Evolutionary conservation across 73 alveolate genomes (phyloP), one percentile per base, ranked within the genome.

Genomic region (Stentor coeruleus): DNA sequence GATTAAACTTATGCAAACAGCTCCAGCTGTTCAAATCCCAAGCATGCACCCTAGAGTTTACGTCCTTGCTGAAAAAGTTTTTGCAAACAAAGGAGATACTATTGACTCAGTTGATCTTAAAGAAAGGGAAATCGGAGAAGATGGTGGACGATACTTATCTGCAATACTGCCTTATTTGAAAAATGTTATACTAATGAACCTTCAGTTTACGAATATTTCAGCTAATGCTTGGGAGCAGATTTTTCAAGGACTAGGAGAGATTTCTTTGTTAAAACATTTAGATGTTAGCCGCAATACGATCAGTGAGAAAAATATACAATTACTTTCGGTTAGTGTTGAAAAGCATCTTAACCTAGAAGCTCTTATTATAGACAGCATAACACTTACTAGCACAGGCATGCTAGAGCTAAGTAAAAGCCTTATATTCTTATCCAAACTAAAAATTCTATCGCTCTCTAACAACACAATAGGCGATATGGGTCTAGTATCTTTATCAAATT

Each of bases 11-110:
- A n/a, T n/a, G n/a, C n/a, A n/a, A n/a, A n/a, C n/a, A n/a, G n/a
- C n/a, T n/a, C n/a, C n/a, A n/a, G n/a, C n/a, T 2, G 73, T 57
- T 57, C 73, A 57, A 20, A 57, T 57, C 73, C 73, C 73, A 20
- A n/a, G 28, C 0, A 57, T 57, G 73, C 73, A 57, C 2, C 73
- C 73, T 2, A 57, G 28, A 57, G 73, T 57, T 31, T 31, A 57
- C 28, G 73, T 31, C 35, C 73, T 57, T 20, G 73, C 73, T 0
- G 73, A 57, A 57, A 57, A 57, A 57, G 73, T 57, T 20, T 57
- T 57, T 2, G 28, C 15, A 57, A 31, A 57, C 1, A n/a, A 57
- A 57, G 28, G 15, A 31, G 28, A 31, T 2, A 20, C 73, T 0
- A 31, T 57, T n/a, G 73, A n/a, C 15, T 20, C 15, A 20, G 28